Evolutionary conservation across 345 rosid species (phyloP).

Genomic region (Combretum micranthum): DNA sequence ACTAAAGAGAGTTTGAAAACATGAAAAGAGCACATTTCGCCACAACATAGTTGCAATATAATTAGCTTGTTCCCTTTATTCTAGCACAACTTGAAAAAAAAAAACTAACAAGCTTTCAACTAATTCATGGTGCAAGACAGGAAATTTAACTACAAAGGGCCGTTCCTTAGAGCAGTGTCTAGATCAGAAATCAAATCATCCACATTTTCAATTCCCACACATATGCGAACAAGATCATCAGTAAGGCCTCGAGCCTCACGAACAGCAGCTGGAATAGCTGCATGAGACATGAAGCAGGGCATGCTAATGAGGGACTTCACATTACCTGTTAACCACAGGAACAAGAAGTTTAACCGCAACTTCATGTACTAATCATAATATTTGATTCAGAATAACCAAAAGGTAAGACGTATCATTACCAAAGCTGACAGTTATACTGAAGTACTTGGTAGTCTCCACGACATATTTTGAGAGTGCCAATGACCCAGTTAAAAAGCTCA

Average conservation of each 20-base stretch:
- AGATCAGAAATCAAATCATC: slow-evolving; percentile 81
- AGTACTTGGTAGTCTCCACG: slow-evolving; percentile 81
- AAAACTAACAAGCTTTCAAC: too few relatives aligned
- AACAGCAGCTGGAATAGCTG: slow-evolving; percentile 74
- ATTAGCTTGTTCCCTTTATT: too few relatives aligned
- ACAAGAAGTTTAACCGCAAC: too few relatives aligned
- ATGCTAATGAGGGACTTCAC: slow-evolving; percentile 95
- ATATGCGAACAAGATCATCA: slow-evolving; percentile 82
- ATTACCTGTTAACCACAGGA: slow-evolving; percentile 41
- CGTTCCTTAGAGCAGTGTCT: slow-evolving; percentile 61
- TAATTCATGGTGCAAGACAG: too few relatives aligned
- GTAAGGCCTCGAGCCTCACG: slow-evolving; percentile 91
- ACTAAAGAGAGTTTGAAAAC: too few relatives aligned
- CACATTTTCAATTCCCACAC: slow-evolving; percentile 92
- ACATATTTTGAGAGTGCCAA: slow-evolving; percentile 75
- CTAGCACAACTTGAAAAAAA: too few relatives aligned
- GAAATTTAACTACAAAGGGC: slow-evolving; percentile 28
- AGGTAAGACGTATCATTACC: slow-evolving; percentile 45
- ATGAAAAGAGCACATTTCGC: too few relatives aligned
- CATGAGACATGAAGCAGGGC: slow-evolving; percentile 99
- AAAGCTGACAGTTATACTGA: slow-evolving; percentile 93
- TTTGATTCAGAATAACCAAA: background rate
- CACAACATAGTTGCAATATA: too few relatives aligned
- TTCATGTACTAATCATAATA: too few relatives aligned
- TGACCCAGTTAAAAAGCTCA: slow-evolving; percentile 93